phyloP scores from a whole-genome alignment of 495 filamentous ascomycete species.

The Penicillium longicatenatum region DNA sequence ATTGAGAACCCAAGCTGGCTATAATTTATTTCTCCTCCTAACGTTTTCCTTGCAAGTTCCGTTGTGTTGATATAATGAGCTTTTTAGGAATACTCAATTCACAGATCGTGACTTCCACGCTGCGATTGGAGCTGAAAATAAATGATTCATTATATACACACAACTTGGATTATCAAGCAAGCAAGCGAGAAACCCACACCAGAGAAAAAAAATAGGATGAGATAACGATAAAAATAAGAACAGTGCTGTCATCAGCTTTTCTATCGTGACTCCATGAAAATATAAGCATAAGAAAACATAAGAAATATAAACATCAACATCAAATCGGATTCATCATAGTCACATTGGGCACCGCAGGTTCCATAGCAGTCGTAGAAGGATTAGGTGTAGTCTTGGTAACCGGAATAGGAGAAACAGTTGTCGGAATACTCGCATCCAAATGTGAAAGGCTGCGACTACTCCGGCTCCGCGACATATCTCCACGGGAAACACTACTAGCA shows the following conservation, averaged over 20 bases:
- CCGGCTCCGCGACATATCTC: slow-evolving; percentile 34
- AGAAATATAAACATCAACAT: slow-evolving; percentile 12
- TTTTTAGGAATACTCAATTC: too few relatives aligned
- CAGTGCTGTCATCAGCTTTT: slow-evolving; percentile 10
- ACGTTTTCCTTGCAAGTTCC: too few relatives aligned
- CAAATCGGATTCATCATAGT: slow-evolving; percentile 48
- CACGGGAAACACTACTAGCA: slow-evolving; percentile 28
- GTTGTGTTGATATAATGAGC: too few relatives aligned
- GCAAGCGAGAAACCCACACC: not conserved
- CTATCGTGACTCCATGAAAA: slow-evolving; percentile 11
- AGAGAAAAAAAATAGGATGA: not conserved
- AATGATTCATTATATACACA: not conserved
- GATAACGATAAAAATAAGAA: not conserved
- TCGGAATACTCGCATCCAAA: slow-evolving; percentile 27
- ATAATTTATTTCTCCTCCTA: too few relatives aligned
- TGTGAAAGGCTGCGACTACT: slow-evolving; percentile 35
- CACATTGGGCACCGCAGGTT: slow-evolving; percentile 37
- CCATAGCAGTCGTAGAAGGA: slow-evolving; percentile 10
- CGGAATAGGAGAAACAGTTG: slow-evolving; percentile 27
- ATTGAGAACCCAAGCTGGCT: too few relatives aligned
- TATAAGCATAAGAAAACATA: not conserved
- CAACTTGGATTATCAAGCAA: not conserved
- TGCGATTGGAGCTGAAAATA: too few relatives aligned
- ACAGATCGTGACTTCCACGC: too few relatives aligned
- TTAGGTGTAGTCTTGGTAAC: slow-evolving; percentile 27